Percentiles rank a stretch among this genome's conserved stretches.
These are phyloP conservation scores for Backusella sp. DNA, from an alignment of 192 early-diverging fungal genomes.

Conservation along the genomic window DNA sequence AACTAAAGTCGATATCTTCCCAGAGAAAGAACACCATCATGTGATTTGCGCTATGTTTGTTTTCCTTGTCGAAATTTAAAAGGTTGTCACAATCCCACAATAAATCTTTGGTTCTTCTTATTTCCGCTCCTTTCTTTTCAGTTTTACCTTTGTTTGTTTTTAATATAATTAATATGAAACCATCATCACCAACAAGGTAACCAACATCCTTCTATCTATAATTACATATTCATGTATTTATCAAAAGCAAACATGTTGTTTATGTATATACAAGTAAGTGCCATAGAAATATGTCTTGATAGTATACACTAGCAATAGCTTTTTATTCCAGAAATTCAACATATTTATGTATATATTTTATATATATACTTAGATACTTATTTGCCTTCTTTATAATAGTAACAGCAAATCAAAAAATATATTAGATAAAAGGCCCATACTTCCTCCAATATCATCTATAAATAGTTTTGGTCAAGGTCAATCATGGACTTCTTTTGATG, in stretches of 20 bases:
- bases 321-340: not conserved
- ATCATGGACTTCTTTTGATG: not conserved
- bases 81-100: not conserved
- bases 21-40: not conserved
- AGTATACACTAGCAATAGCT: not conserved
- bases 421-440: not conserved
- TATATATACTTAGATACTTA: not conserved
- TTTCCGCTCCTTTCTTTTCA: slow-evolving; percentile 3
- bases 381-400: not conserved
- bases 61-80: not conserved
- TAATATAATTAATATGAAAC: slow-evolving; percentile 2
- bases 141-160: not conserved
- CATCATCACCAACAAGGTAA: not conserved
- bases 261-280: slow-evolving; percentile 1
- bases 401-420: not conserved
- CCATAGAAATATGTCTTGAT: not conserved
- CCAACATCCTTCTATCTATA: not conserved
- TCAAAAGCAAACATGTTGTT: not conserved
- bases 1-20: not conserved
- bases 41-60: slow-evolving; percentile 3
- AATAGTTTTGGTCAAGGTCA: not conserved
- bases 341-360: not conserved
- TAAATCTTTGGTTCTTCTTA: not conserved
- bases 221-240: slow-evolving; percentile 4
- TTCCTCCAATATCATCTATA: slow-evolving; percentile 14